phyloP scores from a whole-genome alignment of 108 stramenopile species.

The Chaetoceros tenuissimus region DNA sequence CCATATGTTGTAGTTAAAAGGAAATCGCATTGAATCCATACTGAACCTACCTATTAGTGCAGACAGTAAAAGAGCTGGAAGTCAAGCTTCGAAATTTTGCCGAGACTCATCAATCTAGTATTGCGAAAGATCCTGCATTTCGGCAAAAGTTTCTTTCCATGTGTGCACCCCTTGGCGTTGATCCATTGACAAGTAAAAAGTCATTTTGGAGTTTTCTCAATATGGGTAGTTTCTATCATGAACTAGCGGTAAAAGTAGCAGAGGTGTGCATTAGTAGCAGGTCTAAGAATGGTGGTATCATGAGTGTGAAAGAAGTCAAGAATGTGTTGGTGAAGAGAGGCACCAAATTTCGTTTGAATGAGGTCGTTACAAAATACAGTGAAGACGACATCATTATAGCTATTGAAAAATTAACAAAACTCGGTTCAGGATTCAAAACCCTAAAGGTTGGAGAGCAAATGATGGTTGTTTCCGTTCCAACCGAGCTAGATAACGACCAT shows the following conservation, averaged over 20 bases:
- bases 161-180: conserved; percentile 86
- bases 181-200: conserved; percentile 67
- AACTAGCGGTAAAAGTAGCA: conserved; percentile 94
- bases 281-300: conserved; percentile 92
- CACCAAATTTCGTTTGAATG: conserved; percentile 39
- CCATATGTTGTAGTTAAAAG: background rate
- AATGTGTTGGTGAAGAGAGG: conserved; percentile 47
- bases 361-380: conserved; percentile 29
- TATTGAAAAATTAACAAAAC: conserved; percentile 57
- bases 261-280: conserved; percentile 89
- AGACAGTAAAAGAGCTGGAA: conserved; percentile 70
- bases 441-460: conserved; percentile 49
- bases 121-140: conserved; percentile 88
- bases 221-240: conserved; percentile 96
- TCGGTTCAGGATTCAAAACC: conserved; percentile 83
- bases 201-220: conserved; percentile 65
- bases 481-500: conserved; percentile 78
- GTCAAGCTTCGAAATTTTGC: conserved; percentile 82
- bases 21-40: too few species aligned
- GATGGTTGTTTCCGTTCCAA: conserved; percentile 82
- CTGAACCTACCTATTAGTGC: too few species aligned
- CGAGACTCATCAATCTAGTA: conserved; percentile 78
- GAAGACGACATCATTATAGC: conserved; percentile 66
- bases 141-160: conserved; percentile 91
- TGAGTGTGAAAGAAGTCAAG: conserved; percentile 69